These are phyloP conservation scores for Margaritispora aquatica DNA, from an alignment of 495 filamentous ascomycete genomes.

Conservation along the genomic window DNA sequence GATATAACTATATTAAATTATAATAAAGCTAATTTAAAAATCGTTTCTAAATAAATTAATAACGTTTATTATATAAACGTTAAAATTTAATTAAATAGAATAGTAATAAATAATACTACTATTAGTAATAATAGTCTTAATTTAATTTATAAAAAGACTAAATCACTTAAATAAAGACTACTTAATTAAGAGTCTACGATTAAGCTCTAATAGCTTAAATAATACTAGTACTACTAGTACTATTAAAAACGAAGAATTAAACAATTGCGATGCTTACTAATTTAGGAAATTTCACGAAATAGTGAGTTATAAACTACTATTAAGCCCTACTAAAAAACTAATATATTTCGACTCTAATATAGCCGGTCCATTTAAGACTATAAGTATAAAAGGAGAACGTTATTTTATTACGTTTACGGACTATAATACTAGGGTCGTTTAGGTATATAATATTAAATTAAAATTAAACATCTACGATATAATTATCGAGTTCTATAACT, in stretches of 20 bases:
- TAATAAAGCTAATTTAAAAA: neutral
- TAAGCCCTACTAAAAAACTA: neutral
- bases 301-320: constrained; percentile 9
- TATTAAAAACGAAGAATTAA: neutral
- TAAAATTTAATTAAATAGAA: neutral
- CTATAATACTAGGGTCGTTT: constrained; percentile 1
- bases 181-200: constrained; percentile 1
- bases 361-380: constrained; percentile 1
- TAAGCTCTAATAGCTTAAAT: neutral
- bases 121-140: constrained; percentile 1
- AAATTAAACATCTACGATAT: neutral
- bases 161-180: constrained; percentile 11
- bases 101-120: constrained; percentile 2
- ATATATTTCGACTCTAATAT: constrained; percentile 6
- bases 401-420: constrained; percentile 7
- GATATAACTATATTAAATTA: constrained; percentile 1
- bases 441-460: constrained; percentile 7
- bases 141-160: constrained; percentile 11
- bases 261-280: constrained; percentile 1
- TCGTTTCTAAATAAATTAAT: constrained; percentile 1
- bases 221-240: neutral
- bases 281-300: neutral
- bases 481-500: neutral
- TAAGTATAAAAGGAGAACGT: constrained; percentile 1
- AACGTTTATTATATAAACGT: constrained; percentile 12